These are phyloP conservation scores for Nectriaceae sp. DNA, from an alignment of 2,329 filamentous ascomycete species.

Conservation along the genomic window DNA sequence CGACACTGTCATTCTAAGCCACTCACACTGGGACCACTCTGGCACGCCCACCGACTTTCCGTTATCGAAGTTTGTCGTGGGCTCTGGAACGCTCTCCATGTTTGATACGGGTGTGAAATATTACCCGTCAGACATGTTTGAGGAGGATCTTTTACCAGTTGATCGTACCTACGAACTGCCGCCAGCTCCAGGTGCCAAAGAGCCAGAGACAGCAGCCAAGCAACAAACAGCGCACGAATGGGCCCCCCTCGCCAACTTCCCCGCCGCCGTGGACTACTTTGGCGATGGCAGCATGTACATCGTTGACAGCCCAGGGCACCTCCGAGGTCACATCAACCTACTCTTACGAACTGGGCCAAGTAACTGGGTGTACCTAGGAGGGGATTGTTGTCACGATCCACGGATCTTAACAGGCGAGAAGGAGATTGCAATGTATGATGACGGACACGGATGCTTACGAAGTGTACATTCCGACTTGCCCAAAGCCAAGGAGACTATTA, in stretches of 20 bases:
- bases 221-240: constrained; percentile 2
- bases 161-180: constrained; percentile 7
- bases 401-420: constrained; percentile 9
- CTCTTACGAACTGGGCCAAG: constrained; percentile 4
- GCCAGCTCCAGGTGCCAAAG: neutral
- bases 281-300: constrained; percentile 9
- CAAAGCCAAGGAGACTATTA: constrained; percentile 4
- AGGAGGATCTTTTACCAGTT: constrained; percentile 8
- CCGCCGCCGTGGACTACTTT: constrained; percentile 9
- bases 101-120: neutral
- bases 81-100: constrained; percentile 4
- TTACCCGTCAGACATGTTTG: constrained; percentile 2
- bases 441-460: neutral
- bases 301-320: constrained; percentile 7
- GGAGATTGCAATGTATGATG: constrained; percentile 8
- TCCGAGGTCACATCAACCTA: constrained; percentile 13
- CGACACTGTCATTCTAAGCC: constrained; percentile 10
- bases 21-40: constrained; percentile 15
- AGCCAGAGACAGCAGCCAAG: too few species aligned
- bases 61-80: constrained; percentile 7
- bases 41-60: constrained; percentile 11
- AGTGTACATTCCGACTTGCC: constrained; percentile 9
- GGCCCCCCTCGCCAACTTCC: constrained; percentile 3
- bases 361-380: constrained; percentile 10
- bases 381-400: constrained; percentile 11